Evolutionary conservation across 345 rosid genomes (phyloP).

Genomic region (Lepidium sativum): DNA sequence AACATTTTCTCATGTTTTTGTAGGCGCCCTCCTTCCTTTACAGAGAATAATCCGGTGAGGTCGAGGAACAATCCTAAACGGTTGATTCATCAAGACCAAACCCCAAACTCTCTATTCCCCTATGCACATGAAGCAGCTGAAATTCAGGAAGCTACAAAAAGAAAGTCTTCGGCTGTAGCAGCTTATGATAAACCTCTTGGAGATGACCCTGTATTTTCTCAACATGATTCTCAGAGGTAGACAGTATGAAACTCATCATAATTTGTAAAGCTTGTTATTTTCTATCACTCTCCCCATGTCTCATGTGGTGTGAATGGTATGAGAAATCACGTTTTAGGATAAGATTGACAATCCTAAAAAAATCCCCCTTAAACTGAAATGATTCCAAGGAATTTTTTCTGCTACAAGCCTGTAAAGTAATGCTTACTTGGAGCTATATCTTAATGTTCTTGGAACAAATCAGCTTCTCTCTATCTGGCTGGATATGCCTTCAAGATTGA

Average conservation of each 20-base stretch:
- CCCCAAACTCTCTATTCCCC: slow-evolving; percentile 24
- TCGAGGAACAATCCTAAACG: slow-evolving; percentile 27
- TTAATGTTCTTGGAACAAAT: not conserved
- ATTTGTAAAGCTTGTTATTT: slow-evolving; percentile 1
- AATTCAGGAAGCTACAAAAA: slow-evolving; percentile 37
- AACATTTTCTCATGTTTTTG: slow-evolving; percentile 7
- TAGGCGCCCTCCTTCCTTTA: slow-evolving; percentile 43
- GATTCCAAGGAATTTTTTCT: not conserved
- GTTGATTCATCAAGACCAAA: slow-evolving; percentile 28
- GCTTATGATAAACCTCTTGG: slow-evolving; percentile 23
- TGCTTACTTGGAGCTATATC: slow-evolving; percentile 12
- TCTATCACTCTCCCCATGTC: not conserved
- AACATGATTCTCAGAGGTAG: slow-evolving; percentile 45
- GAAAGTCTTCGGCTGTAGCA: slow-evolving; percentile 34
- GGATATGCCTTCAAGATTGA: slow-evolving; percentile 1
- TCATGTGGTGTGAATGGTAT: not conserved
- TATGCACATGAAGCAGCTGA: slow-evolving; percentile 29
- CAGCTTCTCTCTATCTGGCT: slow-evolving; percentile 1
- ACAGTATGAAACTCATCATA: not conserved
- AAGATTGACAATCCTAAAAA: not conserved
- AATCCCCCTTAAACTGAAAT: not conserved
- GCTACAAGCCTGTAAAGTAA: slow-evolving; percentile 8
- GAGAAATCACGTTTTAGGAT: slow-evolving; percentile 1
- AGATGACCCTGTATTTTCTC: slow-evolving; percentile 28
- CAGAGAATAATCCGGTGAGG: slow-evolving; percentile 30